Evolutionary conservation across 2,329 filamentous ascomycete genomes (phyloP).

Genomic region (Colletotrichum sp.): DNA sequence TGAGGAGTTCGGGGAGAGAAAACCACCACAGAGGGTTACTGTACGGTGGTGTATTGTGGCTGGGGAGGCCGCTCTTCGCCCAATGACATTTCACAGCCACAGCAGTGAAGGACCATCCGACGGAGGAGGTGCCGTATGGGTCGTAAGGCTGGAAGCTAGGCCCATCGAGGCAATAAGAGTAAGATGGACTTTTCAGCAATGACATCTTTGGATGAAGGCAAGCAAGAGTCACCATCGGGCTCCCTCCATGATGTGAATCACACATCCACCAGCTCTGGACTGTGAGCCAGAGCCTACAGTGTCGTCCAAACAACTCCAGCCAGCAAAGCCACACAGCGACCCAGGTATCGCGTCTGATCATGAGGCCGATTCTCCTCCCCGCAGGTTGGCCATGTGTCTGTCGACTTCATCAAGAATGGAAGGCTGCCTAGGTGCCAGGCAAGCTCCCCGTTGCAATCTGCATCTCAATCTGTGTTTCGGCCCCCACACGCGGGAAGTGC

Average conservation of each 20-base stretch:
- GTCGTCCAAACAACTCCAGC: background rate
- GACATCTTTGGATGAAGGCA: background rate
- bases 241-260: background rate
- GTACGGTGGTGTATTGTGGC: background rate
- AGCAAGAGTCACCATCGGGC: background rate
- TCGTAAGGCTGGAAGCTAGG: background rate
- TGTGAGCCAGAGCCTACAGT: background rate
- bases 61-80: slow-evolving; percentile 1
- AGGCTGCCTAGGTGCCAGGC: background rate
- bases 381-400: background rate
- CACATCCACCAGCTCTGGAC: background rate
- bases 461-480: background rate
- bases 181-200: background rate
- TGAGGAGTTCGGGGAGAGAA: background rate
- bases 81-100: background rate
- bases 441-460: background rate
- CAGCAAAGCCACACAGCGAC: background rate
- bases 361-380: background rate
- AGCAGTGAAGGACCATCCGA: background rate
- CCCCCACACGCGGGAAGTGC: background rate
- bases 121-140: background rate
- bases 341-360: background rate
- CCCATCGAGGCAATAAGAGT: background rate
- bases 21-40: background rate
- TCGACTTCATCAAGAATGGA: background rate